Evolutionary conservation across 805 yeast genomes (phyloP), one percentile per base, ranked within the genome.

Genomic region (Ogataea zsoltii): DNA sequence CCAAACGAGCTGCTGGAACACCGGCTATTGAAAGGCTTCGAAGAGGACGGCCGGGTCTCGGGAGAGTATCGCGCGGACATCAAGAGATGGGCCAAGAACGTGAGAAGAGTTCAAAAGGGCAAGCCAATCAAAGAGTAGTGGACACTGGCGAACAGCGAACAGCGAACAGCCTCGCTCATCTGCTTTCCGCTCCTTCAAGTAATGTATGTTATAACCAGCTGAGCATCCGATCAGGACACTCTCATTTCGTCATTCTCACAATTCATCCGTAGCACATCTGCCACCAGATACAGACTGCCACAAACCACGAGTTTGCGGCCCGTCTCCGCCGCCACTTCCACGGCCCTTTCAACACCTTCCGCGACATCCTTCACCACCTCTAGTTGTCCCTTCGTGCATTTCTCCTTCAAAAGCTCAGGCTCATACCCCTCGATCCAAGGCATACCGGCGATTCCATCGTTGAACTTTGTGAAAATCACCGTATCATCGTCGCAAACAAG

Each of bases 341-440:
- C 46, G 12, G 72, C 66, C 6, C 28, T 21, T 6, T 48, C 45
- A 16, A 70, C 47, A 2, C 70, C 67, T 3, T 53, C 47, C 7
- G 51, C 48, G 10, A 72, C 30, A 10, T 62, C 25, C 9, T 21
- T 9, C 5, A 21, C 25, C 5, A 21, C 25, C 9, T 21, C 25
- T 9, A 21, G 25, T 9, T 21, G 7, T 9, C 25, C 25, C 25
- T 21, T 21, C 7, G 36, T 55, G 53, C 44, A 49, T 48, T 39
- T 42, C 7, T 13, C 43, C 40, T 46, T 48, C 29, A 83, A 57
- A 14, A 62, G 66, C 1, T 46, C 55, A 0, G 70, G 57, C 3
- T 60, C 56, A 50, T 70, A 72, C 1, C 91, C 67, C 33, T 71
- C 57, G 4, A 94, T 81, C 98, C 98, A 94, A 0, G 98, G 97